Evolutionary conservation across 2,329 filamentous ascomycete genomes (phyloP), one percentile per base, ranked within the genome.

Genomic region (Didymosphaeria variabile): DNA sequence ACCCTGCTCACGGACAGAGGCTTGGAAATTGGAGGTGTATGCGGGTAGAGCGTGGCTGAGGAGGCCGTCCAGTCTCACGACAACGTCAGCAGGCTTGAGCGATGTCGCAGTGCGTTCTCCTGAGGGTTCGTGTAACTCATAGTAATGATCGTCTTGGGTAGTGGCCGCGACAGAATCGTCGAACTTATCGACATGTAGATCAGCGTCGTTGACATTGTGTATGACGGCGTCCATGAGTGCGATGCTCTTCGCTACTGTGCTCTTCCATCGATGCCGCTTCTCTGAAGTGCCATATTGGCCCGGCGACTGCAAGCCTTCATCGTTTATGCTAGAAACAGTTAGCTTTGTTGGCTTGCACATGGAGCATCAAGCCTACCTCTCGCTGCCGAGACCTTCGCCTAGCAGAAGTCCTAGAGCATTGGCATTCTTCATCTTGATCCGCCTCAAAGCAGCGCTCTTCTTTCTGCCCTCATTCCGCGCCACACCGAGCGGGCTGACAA

Each of bases 391-490:
- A 2, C 92, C 93, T 74, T 97, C 93, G 58, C 94, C 92, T 68
- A 97, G 89, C 29, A 99, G 82, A 5, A 97, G 87, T 17, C 95
- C 95, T 4, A 98, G 83, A 1, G 92, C 92, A 71, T 92, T 94
- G 1, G 94, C 92, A 58, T 92, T 93, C 78, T 94, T 88, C 72
- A 94, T 87, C 50, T 91, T 87, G 65, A 97, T 83, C 69, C 87
- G 88, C 71, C 87, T 90, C 53, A 98, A 83, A 21, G 85, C 86
- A 3, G 85, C 85, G 71, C 91, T 90, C 77, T 96, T 97, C 62
- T 82, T 83, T 50, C 90, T 86, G 10, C 92, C 92, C 74, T 97
- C 90, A 2, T 89, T 85, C 17, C 92, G 87, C 61, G 90, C 89
- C 40, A 91, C 81, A 2, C 92, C 90, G 62, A 98, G 86, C 0